Evolutionary conservation across 352 stramenopile species (phyloP), one percentile per base, ranked within the genome.

Genomic region (Discostella stelligera): DNA sequence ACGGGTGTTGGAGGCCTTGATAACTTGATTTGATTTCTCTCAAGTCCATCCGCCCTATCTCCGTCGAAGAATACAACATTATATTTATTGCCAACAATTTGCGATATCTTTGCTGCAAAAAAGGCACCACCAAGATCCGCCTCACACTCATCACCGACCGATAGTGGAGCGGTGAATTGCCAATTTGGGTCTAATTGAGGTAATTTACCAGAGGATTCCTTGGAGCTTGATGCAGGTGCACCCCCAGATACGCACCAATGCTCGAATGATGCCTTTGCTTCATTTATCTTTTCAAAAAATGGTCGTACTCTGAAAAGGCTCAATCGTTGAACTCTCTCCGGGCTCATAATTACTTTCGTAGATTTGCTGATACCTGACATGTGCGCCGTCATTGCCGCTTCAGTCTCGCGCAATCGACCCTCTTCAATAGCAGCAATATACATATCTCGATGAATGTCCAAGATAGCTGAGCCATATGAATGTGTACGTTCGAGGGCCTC

Each of bases 11-110:
- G 79, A 21, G 84, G 84, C 25, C 68, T 83, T 41, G 88, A 18
- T 4, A 92, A 56, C 46, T 89, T 92, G 37, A 92, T 79, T 63
- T 78, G 58, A 48, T 59, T 71, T 50, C 86, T 81, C 50, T 82
- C 72, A 3, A 92, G 55, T 37, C 84, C 82, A 71, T 61, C 71
- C 56, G 85, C 82, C 25, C 50, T 54, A 75, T 92, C 86, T 32
- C 86, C 86, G 69, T 92, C 86, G 79, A 92, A 92, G 48, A 89
- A 92, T 16, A 84, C 53, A n/a, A 92, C 86, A 74, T 90, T 81
- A 67, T 84, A 92, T 4, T 32, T 74, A 32, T 79, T 74, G 14
- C 72, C 78, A 14, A 71, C 41, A 66, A 86, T 70, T 67, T 74
- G 52, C 44, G 75, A 86, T 5, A 92, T 67, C 50, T 76, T 88